Evolutionary conservation across 352 stramenopile species (phyloP), one percentile per base, ranked within the genome.

Genomic region (Pythium vanterpoolii): DNA sequence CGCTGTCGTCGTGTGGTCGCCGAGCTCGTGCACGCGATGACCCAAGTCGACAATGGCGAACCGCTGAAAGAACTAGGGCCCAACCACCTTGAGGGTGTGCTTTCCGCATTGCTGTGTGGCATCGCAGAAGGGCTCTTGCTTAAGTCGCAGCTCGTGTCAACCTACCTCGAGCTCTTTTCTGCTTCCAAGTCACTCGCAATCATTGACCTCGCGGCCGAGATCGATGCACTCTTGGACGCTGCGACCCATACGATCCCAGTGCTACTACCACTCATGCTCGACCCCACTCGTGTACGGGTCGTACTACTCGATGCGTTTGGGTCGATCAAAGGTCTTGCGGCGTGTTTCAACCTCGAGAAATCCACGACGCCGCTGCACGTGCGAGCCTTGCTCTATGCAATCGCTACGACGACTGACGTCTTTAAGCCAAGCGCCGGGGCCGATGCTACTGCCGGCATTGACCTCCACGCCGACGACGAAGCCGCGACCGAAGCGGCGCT

Each of bases 401-500:
- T 92, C 19, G 70, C 66, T 14, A 77, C 78, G 19, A 73, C 75
- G 62, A 83, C 73, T 7, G 69, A 68, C 5, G 80, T 71, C 4
- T 65, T 92, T 45, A 47, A 65, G 16, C 38, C 63, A 3, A 68
- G 56, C 10, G 36, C 33, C n/a, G 49, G 50, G 23, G 53, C 39
- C 24, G 55, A 50, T 16, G 34, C 36, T 7, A 62, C 24, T 40
- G 56, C 44, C 23, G 56, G 63, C 5, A 87, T 92, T 24, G 79
- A 93, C 48, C 70, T 93, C n/a, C 88, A 95, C 39, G 81, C 74
- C 5, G 83, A 92, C 28, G 81, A 94, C 19, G 85, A 95, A 49
- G 76, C 65, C 5, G 80, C 85, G 14, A 89, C 77, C 0, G 85
- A 95, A 57, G 76, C 77, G 0, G 74, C 83, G 6, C 45, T 95